Evolutionary conservation across 805 yeast genomes (phyloP), one percentile per base, ranked within the genome.

Genomic region (Scheffersomyces lignosus): DNA sequence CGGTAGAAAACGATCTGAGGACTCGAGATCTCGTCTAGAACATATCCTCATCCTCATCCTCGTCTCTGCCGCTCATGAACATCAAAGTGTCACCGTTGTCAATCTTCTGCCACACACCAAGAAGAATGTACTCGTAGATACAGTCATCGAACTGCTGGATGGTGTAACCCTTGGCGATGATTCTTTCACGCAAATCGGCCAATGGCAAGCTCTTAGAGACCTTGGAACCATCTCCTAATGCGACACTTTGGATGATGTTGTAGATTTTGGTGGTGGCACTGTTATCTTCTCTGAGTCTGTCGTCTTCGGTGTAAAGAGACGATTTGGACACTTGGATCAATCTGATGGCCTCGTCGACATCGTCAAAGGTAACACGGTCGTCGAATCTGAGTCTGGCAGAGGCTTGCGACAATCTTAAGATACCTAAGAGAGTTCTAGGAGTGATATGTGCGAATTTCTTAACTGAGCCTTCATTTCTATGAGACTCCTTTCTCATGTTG

Each of bases 291-390:
- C 70, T 62, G 18, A 64, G 66, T 34, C 67, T 67, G 26, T 58
- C 56, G 43, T 66, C 70, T 31, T 72, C 77, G 29, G 75, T 71
- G 45, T 77, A 76, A 51, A 91, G 72, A 5, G 96, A 84, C 40
- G 84, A 80, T 62, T 90, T 87, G n/a, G 96, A 87, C 10, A 87
- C 95, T 50, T 83, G 83, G 39, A 83, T 71, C 48, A 93, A 74
- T 54, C 99, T 78, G 53, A 93, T 69, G 0, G 99, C 96, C 66
- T 93, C 99, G 54, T 93, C 98, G 27, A 93, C 96, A 62, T 93
- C 98, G 40, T 78, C 86, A 29, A 72, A 65, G 22, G 70, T 73
- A 5, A 93, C 98, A 14, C 56, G 64, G 44, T 83, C 73, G 40
- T 82, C 81, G 58, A 93, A 87, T 55, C 97, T 75, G 40, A 93